A percentile compares a stretch with the other conserved stretches of the same genome.
Evolutionary conservation across 345 rosid species (phyloP).

Genomic region (Salix exigua): DNA sequence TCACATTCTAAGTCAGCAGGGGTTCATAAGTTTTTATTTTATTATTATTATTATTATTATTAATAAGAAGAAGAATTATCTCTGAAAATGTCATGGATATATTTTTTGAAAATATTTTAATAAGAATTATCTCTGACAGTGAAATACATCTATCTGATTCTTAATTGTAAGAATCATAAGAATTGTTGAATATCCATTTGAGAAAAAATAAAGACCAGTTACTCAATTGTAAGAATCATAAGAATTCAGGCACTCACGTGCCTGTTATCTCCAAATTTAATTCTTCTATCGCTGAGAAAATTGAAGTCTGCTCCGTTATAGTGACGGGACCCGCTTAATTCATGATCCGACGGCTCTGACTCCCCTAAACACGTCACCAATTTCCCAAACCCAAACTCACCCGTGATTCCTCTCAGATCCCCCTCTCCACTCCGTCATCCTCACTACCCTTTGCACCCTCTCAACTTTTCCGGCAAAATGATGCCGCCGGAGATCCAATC

Average conservation of each 20-base stretch:
- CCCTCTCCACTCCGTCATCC: neutral
- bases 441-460: neutral
- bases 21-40: too few species aligned
- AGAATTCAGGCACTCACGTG: neutral
- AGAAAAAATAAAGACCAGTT: neutral
- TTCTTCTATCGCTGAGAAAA: neutral
- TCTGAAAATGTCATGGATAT: too few species aligned
- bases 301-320: neutral
- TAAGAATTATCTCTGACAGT: too few species aligned
- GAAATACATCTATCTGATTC: too few species aligned
- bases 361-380: slow-evolving; percentile 25
- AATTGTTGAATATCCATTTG: neutral
- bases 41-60: too few species aligned
- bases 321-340: neutral
- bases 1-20: too few species aligned
- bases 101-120: too few species aligned
- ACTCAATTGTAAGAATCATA: neutral
- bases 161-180: too few species aligned
- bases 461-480: slow-evolving; percentile 34
- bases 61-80: too few species aligned
- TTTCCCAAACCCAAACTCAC: neutral
- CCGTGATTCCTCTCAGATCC: slow-evolving; percentile 5
- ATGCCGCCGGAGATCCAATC: slow-evolving; percentile 90
- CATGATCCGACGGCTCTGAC: slow-evolving; percentile 23
- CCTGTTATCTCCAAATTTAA: neutral